A percentile compares a stretch with the other conserved stretches of the same genome.
Evolutionary conservation across 306 rosid genomes (phyloP).

Genomic region (Castanea mollissima): DNA sequence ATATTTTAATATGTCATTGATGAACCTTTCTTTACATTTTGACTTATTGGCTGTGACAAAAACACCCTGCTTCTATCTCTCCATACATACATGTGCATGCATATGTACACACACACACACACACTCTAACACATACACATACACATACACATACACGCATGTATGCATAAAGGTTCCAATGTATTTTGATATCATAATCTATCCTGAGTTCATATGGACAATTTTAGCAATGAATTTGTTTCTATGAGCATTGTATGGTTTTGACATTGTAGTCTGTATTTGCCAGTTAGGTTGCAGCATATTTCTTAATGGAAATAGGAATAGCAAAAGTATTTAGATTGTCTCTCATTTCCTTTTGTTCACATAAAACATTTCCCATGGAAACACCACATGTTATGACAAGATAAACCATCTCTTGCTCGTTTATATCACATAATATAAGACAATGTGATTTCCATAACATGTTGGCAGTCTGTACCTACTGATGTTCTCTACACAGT

Average conservation of each 20-base stretch:
- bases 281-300: neutral
- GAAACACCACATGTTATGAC: neutral
- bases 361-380: neutral
- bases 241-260: neutral
- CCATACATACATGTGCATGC: neutral
- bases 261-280: neutral
- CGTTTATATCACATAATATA: neutral
- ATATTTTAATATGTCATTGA: neutral
- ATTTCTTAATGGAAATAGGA: neutral
- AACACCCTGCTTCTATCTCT: neutral
- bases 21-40: neutral
- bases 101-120: no score
- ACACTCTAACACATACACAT: no score
- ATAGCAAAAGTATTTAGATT: neutral
- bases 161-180: neutral
- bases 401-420: conserved; percentile 21
- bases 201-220: neutral
- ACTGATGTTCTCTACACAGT: conserved; percentile 55
- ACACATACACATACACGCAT: neutral
- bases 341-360: neutral
- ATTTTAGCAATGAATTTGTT: neutral
- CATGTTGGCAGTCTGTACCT: conserved; percentile 17
- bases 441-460: conserved; percentile 19
- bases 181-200: neutral
- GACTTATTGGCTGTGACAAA: neutral